Evolutionary conservation across 2,329 filamentous ascomycete genomes (phyloP).

Genomic region (Emericellopsis cladophorae): DNA sequence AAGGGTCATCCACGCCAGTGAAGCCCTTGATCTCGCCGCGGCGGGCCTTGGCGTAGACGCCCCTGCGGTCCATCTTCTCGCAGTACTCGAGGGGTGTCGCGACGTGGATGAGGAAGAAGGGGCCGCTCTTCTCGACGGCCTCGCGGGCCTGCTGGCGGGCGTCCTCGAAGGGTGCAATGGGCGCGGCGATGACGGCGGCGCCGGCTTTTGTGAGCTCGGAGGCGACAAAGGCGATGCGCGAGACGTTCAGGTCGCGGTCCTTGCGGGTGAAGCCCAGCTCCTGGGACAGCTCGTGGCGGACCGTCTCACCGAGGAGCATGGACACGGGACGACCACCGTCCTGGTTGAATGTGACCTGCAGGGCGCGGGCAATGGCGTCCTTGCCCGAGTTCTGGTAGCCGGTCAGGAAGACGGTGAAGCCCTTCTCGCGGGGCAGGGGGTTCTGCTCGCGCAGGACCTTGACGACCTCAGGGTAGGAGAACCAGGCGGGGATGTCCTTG

Average conservation of each 20-base stretch:
- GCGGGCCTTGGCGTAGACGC: conserved; percentile 75
- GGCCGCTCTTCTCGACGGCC: conserved; percentile 74
- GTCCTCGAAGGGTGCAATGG: conserved; percentile 84
- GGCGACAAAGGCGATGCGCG: conserved; percentile 90
- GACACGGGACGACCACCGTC: conserved; percentile 92
- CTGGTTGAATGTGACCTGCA: conserved; percentile 96
- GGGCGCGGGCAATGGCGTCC: conserved; percentile 86
- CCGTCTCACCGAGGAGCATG: conserved; percentile 88
- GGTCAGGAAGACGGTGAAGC: conserved; percentile 96
- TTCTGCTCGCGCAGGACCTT: conserved; percentile 92
- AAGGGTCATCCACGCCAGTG: conserved; percentile 95
- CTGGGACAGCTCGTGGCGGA: conserved; percentile 82
- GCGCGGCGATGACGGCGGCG: conserved; percentile 88
- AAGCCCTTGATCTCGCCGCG: conserved; percentile 93
- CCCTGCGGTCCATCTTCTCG: conserved; percentile 90
- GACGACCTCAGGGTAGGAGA: conserved; percentile 98
- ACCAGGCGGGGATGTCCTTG: conserved; percentile 92
- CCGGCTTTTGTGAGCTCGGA: conserved; percentile 88
- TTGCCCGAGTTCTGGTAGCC: conserved; percentile 96
- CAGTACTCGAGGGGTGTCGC: conserved; percentile 83
- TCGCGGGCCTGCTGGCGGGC: conserved; percentile 69
- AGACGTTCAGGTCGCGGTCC: conserved; percentile 90
- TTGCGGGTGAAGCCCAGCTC: conserved; percentile 91
- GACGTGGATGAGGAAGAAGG: conserved; percentile 92
- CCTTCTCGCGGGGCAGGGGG: conserved; percentile 79